Base-by-base conservation (phyloP, 176 grass and related monocot species). In the Puya raimondii region DNA sequence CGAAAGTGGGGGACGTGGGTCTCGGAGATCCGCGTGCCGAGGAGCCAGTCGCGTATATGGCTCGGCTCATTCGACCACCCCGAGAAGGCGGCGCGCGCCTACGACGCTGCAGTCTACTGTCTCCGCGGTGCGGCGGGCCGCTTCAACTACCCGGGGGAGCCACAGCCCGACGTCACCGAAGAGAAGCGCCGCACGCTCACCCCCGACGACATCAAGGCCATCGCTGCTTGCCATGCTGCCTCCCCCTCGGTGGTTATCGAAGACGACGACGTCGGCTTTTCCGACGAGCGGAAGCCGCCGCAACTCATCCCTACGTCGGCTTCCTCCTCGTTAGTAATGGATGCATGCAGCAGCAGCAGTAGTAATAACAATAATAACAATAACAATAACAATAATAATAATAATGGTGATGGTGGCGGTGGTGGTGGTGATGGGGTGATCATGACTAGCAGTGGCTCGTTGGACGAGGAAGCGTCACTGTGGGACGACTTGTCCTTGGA, bases 81-180 rank as follows among this genome's bases (percentile, higher is more conserved):
- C 17, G 75, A 78, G 65, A 78, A 78, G 66, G 75, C 75, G 3
- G 75, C 75, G 13, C 75, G 75, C 0, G 75, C 75, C 15, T 78
- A 64, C 48, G 75, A 78, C 48, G 75, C 75, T 4, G 75, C 75
- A 12, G 75, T 49, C 48, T 54, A 64, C n/a, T 78, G 75, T 27
- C 75, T 78, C 3, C 75, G 75, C 0, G 75, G 75, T 0, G 53
- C 64, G 0, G 50, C 23, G 0, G 65, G 22, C 2, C n/a, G 49
- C 29, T 61, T 78, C 16, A 78, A 78, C 75, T 78, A 70, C n/a
- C 75, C 75, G 3, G 54, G 54, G n/a, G n/a, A 70, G 52, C 64
- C 64, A 0, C 75, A 48, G 10, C 75, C 75, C 42, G 51, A 78
- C 9, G 33, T 70, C 57, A 16, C 75, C 54, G 54, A 59, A 1